Conservation (phyloP, 164 flowering plant species). For the Houttuynia cordata region DNA sequence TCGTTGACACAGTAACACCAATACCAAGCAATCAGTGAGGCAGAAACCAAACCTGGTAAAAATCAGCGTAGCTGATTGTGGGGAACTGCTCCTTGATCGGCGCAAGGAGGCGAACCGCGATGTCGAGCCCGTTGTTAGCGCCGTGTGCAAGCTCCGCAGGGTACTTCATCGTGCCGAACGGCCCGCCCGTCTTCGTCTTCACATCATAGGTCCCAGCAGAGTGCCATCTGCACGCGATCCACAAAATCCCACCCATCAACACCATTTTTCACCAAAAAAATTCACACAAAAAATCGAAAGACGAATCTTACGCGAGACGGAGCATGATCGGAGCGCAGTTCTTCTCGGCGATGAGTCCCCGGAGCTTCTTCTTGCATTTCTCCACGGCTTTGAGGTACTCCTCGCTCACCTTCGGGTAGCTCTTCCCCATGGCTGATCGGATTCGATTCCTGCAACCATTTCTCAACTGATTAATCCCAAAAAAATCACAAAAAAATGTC, state of each 20-base stretch:
- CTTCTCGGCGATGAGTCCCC: conserved; percentile 75
- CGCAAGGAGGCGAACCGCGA: conserved; percentile 67
- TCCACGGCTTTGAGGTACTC: conserved; percentile 73
- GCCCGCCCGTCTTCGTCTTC: conserved; percentile 74
- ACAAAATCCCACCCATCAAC: no score
- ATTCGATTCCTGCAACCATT: background rate
- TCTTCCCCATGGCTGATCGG: conserved; percentile 49
- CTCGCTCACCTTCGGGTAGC: conserved; percentile 67
- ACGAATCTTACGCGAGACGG: conserved; percentile 50
- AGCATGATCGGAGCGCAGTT: conserved; percentile 86
- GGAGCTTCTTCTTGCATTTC: conserved; percentile 69
- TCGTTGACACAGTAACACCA: no score
- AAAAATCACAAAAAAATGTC: no score
- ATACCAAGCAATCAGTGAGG: no score
- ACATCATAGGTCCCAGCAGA: conserved; percentile 88
- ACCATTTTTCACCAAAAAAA: background rate
- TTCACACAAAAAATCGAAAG: no score
- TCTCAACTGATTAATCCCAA: no score
- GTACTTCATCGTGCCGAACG: conserved; percentile 80
- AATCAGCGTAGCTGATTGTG: conserved; percentile 55
- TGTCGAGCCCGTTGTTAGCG: conserved; percentile 76
- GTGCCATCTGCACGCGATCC: conserved; percentile 82
- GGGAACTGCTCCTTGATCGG: conserved; percentile 87
- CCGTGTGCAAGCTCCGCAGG: conserved; percentile 49
- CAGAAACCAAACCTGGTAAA: conserved; percentile 51